Evolutionary conservation across 306 rosid species (phyloP), one percentile per base, ranked within the genome.

Genomic region (Coriaria nepalensis): DNA sequence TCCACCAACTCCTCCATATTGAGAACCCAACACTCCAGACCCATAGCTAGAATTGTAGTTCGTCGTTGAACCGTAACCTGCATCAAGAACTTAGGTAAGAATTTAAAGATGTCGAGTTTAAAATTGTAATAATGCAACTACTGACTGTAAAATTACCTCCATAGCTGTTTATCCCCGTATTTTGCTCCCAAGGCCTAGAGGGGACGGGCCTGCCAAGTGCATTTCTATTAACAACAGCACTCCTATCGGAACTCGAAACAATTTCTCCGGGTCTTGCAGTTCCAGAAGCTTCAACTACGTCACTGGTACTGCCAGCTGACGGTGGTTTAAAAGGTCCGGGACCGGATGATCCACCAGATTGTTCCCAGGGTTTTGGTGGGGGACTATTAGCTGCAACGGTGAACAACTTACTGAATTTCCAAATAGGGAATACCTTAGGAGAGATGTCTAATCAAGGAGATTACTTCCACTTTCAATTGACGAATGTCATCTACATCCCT

Each of bases 311-410:
- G 52, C 98, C 98, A 33, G 63, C 71, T 10, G 98, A 82, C 7
- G 96, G 75, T 10, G 98, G 94, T 56, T 60, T 92, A 55, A 85
- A 92, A 45, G 98, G 98, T 13, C 86, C 79, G 3, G 96, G 81
- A 9, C 96, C 87, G 14, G 94, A 65, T 4, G 98, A 82, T 41
- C 75, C 65, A 63, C 96, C 94, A 10, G 73, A 79, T 46, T 76
- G 80, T 52, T 92, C 96, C 98, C 98, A 92, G 6, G 96, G 98
- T 62, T 92, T 92, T 9, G 81, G 87, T 14, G 96, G 94, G 53
- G 93, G 93, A 69, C 62, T 60, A 65, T 63, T 73, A 38, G 62
- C 98, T 92, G 77, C 78, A 71, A 60, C 53, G 29, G 45, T 11
- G 42, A 60, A 35, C 43, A 49, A 20, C 56, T 47, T 9, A 57